A percentile compares a stretch with the other conserved stretches of the same genome.
These are phyloP conservation scores for Venturiaceae sp. DNA, from an alignment of 2,329 filamentous ascomycete species.

Conservation along the genomic window DNA sequence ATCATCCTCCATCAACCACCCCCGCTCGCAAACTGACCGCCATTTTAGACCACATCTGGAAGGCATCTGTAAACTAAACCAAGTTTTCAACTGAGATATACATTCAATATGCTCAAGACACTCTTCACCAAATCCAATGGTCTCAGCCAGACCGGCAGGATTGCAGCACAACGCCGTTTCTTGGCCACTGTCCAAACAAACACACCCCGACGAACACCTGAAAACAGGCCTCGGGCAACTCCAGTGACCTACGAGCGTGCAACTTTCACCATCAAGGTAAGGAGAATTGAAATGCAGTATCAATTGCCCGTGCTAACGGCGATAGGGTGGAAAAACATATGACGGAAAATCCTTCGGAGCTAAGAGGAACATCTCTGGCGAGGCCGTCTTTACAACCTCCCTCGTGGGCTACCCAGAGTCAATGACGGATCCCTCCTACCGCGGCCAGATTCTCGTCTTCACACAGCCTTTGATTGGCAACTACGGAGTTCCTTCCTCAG, in stretches of 20 bases:
- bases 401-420: constrained; percentile 96
- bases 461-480: constrained; percentile 97
- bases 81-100: constrained; percentile 12
- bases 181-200: constrained; percentile 61
- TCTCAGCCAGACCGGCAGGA: constrained; percentile 28
- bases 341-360: constrained; percentile 94
- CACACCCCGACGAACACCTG: constrained; percentile 59
- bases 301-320: constrained; percentile 6
- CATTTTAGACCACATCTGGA: constrained; percentile 53
- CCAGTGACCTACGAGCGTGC: constrained; percentile 66
- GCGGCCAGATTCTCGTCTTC: constrained; percentile 93
- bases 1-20: constrained; percentile 8
- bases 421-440: constrained; percentile 59
- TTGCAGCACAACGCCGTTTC: constrained; percentile 40
- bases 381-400: constrained; percentile 97
- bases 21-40: constrained; percentile 17
- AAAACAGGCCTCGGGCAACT: constrained; percentile 48
- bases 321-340: constrained; percentile 85
- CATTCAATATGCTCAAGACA: constrained; percentile 43
- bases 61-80: constrained; percentile 52
- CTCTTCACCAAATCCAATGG: constrained; percentile 41
- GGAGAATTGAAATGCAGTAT: constrained; percentile 18
- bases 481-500: constrained; percentile 86
- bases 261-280: constrained; percentile 86
- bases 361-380: constrained; percentile 91